Evolutionary conservation across 768 basidiomycete species (phyloP), one percentile per base, ranked within the genome.

Genomic region (Pulveroboletus sp.): DNA sequence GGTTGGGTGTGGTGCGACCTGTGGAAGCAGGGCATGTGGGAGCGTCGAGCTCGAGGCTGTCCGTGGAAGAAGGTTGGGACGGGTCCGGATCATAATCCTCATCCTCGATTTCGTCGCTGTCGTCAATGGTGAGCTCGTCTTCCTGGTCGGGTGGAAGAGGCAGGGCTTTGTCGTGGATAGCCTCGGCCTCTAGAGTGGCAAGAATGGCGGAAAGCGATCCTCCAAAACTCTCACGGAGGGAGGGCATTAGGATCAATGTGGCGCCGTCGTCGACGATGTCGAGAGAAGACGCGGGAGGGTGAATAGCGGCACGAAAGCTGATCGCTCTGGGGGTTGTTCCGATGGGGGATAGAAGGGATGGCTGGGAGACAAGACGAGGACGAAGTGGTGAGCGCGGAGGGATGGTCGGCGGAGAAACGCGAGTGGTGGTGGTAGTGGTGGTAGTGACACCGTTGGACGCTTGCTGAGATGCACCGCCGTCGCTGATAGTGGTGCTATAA

Each of bases 341-440:
- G 43, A 31, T 37, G 7, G 67, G 30, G 37, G 62, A 55, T 39
- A 49, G 44, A n/a, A 35, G 24, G 8, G 45, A 38, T 24, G 40
- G 5, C 6, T 33, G 26, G 41, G 24, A 32, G 13, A 26, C 53
- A 39, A 69, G 65, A 52, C 66, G 48, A 57, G 63, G 66, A 43
- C 60, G 67, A 46, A 63, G 63, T 51, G 64, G 66, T 18, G 65
- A 63, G 45, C 66, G 65, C 9, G 66, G 64, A 51, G 69, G 60
- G 43, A 68, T 61, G 38, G 57, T 57, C 43, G 62, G 55, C 54
- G 64, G 59, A 53, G 28, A 15, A 41, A 30, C 37, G 26, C 9
- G 9, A 46, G 38, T n/a, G 14, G 39, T 37, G 14, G 54, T 47
- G 5, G 42, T 41, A n/a, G n/a, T n/a, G n/a, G n/a, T n/a, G n/a